Evolutionary conservation across 1,284 basidiomycete species (phyloP).

Genomic region (Neolentinus lepideus): DNA sequence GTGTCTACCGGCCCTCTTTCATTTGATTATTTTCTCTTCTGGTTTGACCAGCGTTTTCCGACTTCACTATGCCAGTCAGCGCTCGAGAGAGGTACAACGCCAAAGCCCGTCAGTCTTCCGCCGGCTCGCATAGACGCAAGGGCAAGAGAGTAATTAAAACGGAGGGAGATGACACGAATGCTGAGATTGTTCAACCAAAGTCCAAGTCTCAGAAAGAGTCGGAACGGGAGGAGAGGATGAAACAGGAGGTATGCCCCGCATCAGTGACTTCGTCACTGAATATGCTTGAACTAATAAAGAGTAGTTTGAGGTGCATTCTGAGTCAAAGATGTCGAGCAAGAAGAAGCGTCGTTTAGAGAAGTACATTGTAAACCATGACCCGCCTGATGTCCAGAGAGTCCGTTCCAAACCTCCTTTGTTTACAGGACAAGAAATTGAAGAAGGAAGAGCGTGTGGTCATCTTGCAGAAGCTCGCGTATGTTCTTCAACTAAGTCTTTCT

Average conservation of each 20-base stretch:
- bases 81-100: conserved; percentile 44
- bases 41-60: no score
- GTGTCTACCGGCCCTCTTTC: no score
- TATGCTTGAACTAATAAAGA: not conserved
- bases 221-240: conserved; percentile 51
- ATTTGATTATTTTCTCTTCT: no score
- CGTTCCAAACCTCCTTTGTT: not conserved
- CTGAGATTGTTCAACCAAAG: conserved; percentile 50
- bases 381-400: not conserved
- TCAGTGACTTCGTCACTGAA: not conserved
- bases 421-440: conserved; percentile 78
- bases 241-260: conserved; percentile 49
- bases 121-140: conserved; percentile 41
- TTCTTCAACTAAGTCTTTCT: conserved; percentile 12
- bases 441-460: conserved; percentile 72
- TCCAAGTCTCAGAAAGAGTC: conserved; percentile 52
- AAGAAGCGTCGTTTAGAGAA: conserved; percentile 80
- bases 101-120: conserved; percentile 53
- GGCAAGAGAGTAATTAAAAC: conserved; percentile 23
- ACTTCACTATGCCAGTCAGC: not conserved
- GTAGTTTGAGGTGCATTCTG: conserved; percentile 36
- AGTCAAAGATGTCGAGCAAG: conserved; percentile 69
- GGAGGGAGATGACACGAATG: conserved; percentile 41
- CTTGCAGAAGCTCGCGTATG: conserved; percentile 74
- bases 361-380: conserved; percentile 59